These are phyloP conservation scores for Auxenochlorella pyrenoidosa DNA, from an alignment of 139 green algal genomes.

Conservation along the genomic window DNA sequence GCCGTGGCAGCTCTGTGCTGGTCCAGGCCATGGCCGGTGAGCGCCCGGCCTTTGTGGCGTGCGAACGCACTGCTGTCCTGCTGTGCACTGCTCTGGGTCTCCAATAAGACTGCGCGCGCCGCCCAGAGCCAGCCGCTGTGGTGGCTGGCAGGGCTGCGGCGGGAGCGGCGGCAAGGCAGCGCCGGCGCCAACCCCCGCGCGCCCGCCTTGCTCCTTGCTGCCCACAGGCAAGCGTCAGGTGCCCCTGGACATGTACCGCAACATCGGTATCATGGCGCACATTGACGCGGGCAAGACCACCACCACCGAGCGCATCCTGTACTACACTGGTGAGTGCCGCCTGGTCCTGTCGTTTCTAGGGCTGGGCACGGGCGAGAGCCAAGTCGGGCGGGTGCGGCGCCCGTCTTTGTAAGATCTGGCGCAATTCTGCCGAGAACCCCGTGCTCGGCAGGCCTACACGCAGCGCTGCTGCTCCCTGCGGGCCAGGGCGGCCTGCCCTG, in stretches of 20 bases:
- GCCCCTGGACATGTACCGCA: slow-evolving; percentile 93
- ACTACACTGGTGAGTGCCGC: slow-evolving; percentile 86
- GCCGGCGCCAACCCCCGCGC: background rate
- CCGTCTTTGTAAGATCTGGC: too few species aligned
- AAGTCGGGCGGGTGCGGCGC: too few species aligned
- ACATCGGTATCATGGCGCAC: slow-evolving; percentile 99
- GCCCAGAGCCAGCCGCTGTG: background rate
- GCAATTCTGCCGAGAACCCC: too few species aligned
- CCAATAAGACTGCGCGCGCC: too few species aligned
- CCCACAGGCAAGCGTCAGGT: slow-evolving; percentile 43
- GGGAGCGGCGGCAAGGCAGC: background rate
- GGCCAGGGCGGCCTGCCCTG: background rate
- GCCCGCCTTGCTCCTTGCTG: too few species aligned
- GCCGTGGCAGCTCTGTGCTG: background rate
- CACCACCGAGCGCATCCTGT: slow-evolving; percentile 98
- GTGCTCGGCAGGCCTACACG: too few species aligned
- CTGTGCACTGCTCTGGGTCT: background rate
- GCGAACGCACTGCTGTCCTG: background rate
- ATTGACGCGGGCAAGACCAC: slow-evolving; percentile 98
- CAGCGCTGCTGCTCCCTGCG: too few species aligned
- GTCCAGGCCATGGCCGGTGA: slow-evolving; percentile 19
- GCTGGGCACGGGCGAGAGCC: too few species aligned
- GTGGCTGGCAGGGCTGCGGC: background rate
- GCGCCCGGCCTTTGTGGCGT: background rate
- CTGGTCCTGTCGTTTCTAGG: too few species aligned